Evolutionary conservation across 345 rosid genomes (phyloP).

Genomic region (Rhizophora mangle): DNA sequence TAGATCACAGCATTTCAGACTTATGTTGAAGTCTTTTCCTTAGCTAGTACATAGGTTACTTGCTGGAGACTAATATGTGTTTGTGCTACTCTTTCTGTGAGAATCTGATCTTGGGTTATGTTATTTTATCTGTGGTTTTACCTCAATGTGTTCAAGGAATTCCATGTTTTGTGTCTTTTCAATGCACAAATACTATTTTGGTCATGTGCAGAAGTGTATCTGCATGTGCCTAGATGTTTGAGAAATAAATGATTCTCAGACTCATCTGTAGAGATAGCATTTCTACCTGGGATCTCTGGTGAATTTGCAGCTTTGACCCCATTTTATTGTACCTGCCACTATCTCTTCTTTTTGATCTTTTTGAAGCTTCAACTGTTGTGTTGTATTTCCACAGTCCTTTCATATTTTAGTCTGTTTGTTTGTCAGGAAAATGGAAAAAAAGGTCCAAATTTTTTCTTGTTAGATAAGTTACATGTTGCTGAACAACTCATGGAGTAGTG

Average conservation of each 20-base stretch:
- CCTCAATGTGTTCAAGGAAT: background rate
- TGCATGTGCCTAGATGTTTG: background rate
- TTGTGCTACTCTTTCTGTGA: slow-evolving; percentile 11
- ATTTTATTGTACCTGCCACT: too few species aligned
- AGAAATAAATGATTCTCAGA: background rate
- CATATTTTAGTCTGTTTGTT: too few species aligned
- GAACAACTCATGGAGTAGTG: too few species aligned
- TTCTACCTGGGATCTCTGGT: background rate
- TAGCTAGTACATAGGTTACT: slow-evolving; percentile 3
- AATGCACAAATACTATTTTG: background rate
- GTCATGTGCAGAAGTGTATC: background rate
- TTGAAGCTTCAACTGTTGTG: too few species aligned
- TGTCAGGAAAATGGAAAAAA: too few species aligned
- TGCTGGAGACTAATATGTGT: slow-evolving; percentile 5
- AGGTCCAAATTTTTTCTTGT: too few species aligned
- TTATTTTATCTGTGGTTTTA: background rate
- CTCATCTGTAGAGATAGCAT: background rate
- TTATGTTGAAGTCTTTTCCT: slow-evolving; percentile 10
- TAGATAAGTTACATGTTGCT: too few species aligned
- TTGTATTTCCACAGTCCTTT: too few species aligned
- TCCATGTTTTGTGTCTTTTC: slow-evolving; percentile 1
- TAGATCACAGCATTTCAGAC: slow-evolving; percentile 12
- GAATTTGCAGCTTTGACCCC: too few species aligned
- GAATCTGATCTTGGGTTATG: slow-evolving; percentile 9
- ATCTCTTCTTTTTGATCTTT: too few species aligned